A percentile compares a stretch with the other conserved stretches of the same genome.
phyloP scores from a whole-genome alignment of 371 early-diverging fungal species.

The Mucor mucedo region DNA sequence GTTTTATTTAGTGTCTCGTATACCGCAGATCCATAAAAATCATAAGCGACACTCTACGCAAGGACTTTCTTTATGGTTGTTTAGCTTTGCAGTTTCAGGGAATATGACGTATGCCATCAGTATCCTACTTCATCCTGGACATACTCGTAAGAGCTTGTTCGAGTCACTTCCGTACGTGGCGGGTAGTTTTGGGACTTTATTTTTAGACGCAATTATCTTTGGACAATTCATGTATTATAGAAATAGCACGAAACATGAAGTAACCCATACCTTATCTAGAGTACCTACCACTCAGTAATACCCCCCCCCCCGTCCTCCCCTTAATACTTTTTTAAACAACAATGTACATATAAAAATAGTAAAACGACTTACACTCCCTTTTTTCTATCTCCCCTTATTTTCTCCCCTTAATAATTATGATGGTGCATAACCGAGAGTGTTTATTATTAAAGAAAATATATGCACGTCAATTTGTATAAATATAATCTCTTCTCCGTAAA shows the following conservation, averaged over 20 bases:
- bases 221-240: slow-evolving; percentile 35
- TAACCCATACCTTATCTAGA: background rate
- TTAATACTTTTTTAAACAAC: background rate
- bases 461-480: background rate
- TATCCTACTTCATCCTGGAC: slow-evolving; percentile 55
- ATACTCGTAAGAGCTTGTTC: slow-evolving; percentile 27
- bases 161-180: slow-evolving; percentile 41
- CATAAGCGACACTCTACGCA: slow-evolving; percentile 61
- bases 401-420: background rate
- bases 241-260: slow-evolving; percentile 1
- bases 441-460: background rate
- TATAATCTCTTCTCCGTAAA: background rate
- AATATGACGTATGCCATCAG: slow-evolving; percentile 69
- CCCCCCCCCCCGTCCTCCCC: background rate
- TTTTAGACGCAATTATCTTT: slow-evolving; percentile 41
- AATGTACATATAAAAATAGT: background rate
- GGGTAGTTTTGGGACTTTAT: slow-evolving; percentile 39
- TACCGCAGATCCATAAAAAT: slow-evolving; percentile 73
- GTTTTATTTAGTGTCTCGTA: slow-evolving; percentile 65
- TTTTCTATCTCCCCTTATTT: slow-evolving; percentile 1
- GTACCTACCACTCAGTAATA: background rate
- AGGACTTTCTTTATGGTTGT: slow-evolving; percentile 66
- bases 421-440: background rate
- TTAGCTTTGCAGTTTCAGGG: slow-evolving; percentile 68
- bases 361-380: background rate